A percentile compares a stretch with the other conserved stretches of the same genome.
phyloP scores from a whole-genome alignment of 2,329 filamentous ascomycete genomes.

The Bipolaris sorokiniana region DNA sequence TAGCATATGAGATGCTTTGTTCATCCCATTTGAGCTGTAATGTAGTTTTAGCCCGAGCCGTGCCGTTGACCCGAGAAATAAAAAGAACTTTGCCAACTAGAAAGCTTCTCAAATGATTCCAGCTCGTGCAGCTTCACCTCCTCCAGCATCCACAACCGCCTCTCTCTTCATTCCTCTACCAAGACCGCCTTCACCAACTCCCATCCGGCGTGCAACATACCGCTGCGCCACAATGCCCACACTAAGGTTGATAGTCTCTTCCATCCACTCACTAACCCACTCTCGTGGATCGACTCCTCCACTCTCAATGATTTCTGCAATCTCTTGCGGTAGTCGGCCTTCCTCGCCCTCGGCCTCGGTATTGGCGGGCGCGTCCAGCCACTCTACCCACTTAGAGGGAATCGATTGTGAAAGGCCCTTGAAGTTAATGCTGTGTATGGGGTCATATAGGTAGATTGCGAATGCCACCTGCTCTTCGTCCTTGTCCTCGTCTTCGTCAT shows the following conservation, averaged over 20 bases:
- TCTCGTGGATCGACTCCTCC: constrained; percentile 88
- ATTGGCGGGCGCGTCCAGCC: constrained; percentile 72
- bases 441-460: constrained; percentile 82
- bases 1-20: constrained; percentile 6
- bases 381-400: constrained; percentile 84
- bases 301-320: constrained; percentile 77
- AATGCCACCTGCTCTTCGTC: constrained; percentile 73
- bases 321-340: constrained; percentile 76
- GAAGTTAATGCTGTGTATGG: constrained; percentile 89
- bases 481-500: neutral
- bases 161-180: constrained; percentile 64
- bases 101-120: constrained; percentile 39
- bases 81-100: neutral
- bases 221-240: constrained; percentile 89
- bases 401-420: constrained; percentile 80
- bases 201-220: constrained; percentile 95
- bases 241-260: constrained; percentile 78
- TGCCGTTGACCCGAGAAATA: constrained; percentile 7
- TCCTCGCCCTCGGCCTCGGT: constrained; percentile 51
- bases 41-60: constrained; percentile 5
- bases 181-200: constrained; percentile 81
- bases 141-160: constrained; percentile 62
- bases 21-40: neutral
- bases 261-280: constrained; percentile 97
- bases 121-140: constrained; percentile 66